Conservation (phyloP, 2,329 filamentous ascomycete species). For the Drechmeria coniospora region DNA sequence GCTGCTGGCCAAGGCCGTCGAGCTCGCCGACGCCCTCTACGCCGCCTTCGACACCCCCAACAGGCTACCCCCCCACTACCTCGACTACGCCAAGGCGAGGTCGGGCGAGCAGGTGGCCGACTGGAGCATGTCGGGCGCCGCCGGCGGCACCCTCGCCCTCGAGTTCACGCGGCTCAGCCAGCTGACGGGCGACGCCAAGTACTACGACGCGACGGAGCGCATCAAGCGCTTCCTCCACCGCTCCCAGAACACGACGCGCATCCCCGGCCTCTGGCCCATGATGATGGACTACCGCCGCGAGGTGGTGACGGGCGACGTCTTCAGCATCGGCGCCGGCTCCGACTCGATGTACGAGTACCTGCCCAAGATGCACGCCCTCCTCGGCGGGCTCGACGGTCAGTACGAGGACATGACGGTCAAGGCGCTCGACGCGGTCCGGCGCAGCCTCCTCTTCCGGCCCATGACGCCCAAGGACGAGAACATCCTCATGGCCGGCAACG, state of each 20-base stretch:
- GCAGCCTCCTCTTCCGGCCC: conserved; percentile 52
- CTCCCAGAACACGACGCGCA: conserved; percentile 47
- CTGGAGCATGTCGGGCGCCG: conserved; percentile 24
- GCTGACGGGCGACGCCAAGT: conserved; percentile 55
- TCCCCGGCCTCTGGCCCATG: conserved; percentile 62
- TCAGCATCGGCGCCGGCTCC: conserved; percentile 28
- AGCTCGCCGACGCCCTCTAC: conserved; percentile 38
- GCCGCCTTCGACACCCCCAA: conserved; percentile 39
- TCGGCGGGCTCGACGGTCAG: conserved; percentile 47
- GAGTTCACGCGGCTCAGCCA: conserved; percentile 65
- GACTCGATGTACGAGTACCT: conserved; percentile 44
- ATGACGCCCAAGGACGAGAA: conserved; percentile 44
- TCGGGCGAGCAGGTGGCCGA: conserved; percentile 21
- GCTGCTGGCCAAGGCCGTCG: conserved; percentile 33
- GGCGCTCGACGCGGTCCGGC: conserved; percentile 44
- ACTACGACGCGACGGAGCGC: conserved; percentile 62
- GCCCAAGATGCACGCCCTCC: conserved; percentile 42
- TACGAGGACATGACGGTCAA: conserved; percentile 51
- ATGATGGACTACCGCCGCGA: conserved; percentile 44
- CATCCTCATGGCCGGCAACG: conserved; percentile 41
- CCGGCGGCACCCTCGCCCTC: conserved; percentile 50
- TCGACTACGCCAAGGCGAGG: conserved; percentile 27
- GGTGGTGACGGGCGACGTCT: conserved; percentile 22
- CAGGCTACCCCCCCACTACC: conserved; percentile 30
- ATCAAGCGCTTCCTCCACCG: conserved; percentile 52